Percentiles rank a stretch among this genome's conserved stretches.
These are phyloP conservation scores for Chaetomium sp. DNA, from an alignment of 2,329 filamentous ascomycete genomes.

Conservation along the genomic window DNA sequence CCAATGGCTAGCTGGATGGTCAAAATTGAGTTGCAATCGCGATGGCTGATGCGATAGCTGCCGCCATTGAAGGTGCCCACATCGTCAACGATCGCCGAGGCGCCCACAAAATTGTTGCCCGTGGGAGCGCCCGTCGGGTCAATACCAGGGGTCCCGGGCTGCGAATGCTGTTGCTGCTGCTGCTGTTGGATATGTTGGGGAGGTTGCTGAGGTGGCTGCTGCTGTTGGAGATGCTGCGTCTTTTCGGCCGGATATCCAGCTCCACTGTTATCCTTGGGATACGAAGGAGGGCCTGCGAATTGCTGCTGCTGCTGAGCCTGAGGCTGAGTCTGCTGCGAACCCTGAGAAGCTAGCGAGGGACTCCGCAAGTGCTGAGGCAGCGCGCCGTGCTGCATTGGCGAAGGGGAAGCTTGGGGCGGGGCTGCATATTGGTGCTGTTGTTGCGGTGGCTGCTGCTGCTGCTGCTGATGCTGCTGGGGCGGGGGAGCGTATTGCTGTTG, in stretches of 20 bases:
- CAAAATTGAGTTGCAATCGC: slow-evolving; percentile 82
- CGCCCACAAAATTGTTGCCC: slow-evolving; percentile 57
- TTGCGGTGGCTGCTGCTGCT: slow-evolving; percentile 13
- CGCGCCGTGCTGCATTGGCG: slow-evolving; percentile 22
- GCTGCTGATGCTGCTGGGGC: slow-evolving; percentile 21
- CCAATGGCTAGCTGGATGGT: slow-evolving; percentile 87
- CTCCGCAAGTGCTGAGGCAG: slow-evolving; percentile 34
- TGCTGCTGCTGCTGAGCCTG: slow-evolving; percentile 16
- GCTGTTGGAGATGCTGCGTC: slow-evolving; percentile 17
- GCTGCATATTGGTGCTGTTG: slow-evolving; percentile 22
- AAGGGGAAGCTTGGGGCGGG: slow-evolving; percentile 11
- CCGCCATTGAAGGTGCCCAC: slow-evolving; percentile 97
- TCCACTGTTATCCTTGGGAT: slow-evolving; percentile 24
- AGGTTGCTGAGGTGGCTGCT: slow-evolving; percentile 11
- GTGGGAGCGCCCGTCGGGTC: slow-evolving; percentile 34
- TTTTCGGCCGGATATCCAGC: slow-evolving; percentile 26
- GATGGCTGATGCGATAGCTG: slow-evolving; percentile 85
- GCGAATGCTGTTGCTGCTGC: slow-evolving; percentile 2
- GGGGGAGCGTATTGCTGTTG: slow-evolving; percentile 22
- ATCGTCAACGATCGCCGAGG: slow-evolving; percentile 62
- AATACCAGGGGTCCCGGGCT: slow-evolving; percentile 12
- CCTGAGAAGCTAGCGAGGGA: slow-evolving; percentile 26
- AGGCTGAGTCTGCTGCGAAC: slow-evolving; percentile 12
- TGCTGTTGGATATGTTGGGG: too few species aligned
- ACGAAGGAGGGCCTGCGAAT: slow-evolving; percentile 29